Evolutionary conservation across 306 rosid genomes (phyloP).

Genomic region (Inga oerstediana): DNA sequence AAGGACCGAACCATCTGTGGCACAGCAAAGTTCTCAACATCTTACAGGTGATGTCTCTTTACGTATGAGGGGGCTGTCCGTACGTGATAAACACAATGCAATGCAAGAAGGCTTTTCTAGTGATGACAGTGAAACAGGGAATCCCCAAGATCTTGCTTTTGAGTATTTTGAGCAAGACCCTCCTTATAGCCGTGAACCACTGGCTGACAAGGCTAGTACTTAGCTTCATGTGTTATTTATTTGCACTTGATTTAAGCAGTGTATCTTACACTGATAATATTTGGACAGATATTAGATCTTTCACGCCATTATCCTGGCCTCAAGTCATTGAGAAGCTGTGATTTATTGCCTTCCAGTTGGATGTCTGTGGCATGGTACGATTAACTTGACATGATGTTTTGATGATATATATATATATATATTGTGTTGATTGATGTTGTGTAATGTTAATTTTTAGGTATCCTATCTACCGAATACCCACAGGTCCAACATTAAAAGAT

Average conservation of each 20-base stretch:
- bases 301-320: slow-evolving; percentile 62
- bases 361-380: slow-evolving; percentile 89
- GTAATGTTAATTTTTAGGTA: slow-evolving; percentile 65
- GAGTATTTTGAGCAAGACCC: slow-evolving; percentile 77
- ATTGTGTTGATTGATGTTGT: slow-evolving; percentile 31
- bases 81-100: slow-evolving; percentile 42
- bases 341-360: slow-evolving; percentile 83
- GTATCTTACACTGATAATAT: slow-evolving; percentile 34
- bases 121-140: slow-evolving; percentile 69
- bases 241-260: slow-evolving; percentile 22
- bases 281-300: slow-evolving; percentile 77
- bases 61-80: slow-evolving; percentile 49
- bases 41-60: slow-evolving; percentile 33
- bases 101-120: slow-evolving; percentile 66
- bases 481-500: slow-evolving; percentile 86
- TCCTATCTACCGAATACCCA: slow-evolving; percentile 92
- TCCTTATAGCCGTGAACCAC: slow-evolving; percentile 86
- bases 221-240: slow-evolving; percentile 23
- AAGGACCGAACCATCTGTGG: slow-evolving; percentile 28
- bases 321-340: slow-evolving; percentile 85
- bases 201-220: slow-evolving; percentile 75
- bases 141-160: slow-evolving; percentile 56
- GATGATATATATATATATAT: background rate
- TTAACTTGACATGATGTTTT: slow-evolving; percentile 24
- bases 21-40: slow-evolving; percentile 43